Base-by-base conservation (phyloP, 805 yeast genomes). In the Metschnikowia dekortorum region DNA sequence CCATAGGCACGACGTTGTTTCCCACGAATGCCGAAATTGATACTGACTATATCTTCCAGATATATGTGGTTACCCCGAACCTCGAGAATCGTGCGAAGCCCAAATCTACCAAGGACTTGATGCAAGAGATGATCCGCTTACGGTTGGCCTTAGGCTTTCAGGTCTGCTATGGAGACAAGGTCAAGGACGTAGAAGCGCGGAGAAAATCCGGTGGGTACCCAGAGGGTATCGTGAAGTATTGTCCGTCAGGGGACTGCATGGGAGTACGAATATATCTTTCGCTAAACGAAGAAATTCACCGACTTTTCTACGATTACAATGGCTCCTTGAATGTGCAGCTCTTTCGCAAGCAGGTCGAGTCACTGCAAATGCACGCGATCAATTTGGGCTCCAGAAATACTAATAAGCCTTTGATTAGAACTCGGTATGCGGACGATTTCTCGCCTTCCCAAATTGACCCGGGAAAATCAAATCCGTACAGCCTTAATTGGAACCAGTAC, bases 91-190 rank as follows among this genome's bases (percentile, higher is more conserved):
- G 73, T 43, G 69, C 72, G 39, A 75, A 78, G 32, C 77, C 80
- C 61, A 76, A 77, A 3, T 71, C 82, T 22, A 78, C 78, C 14
- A 62, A 61, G 32, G 87, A 82, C 32, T 69, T 94, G 38, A 74
- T 94, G 76, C 79, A 90, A 49, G 95, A 89, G 56, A 88, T 94
- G 95, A 83, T 94, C 9, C 85, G 89, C 40, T 70, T 89, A 56
- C 74, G 99, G 50, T 71, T 94, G 29, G 77, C 88, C 48, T 73
- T 89, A 49, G 99, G 99, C 0, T 95, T 90, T 62, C 99, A 94
- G 62, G 82, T 94, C 32, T 89, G 96, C 56, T 80, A 80, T 41
- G 96, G 96, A 0, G 78, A 81, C 0, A 73, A 71, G 28, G 92
- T 88, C 1, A 75, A 77, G 36, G 77, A 75, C 43, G 79, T 87